Base-by-base conservation (phyloP, 768 basidiomycete genomes). In the Suillus paluster region DNA sequence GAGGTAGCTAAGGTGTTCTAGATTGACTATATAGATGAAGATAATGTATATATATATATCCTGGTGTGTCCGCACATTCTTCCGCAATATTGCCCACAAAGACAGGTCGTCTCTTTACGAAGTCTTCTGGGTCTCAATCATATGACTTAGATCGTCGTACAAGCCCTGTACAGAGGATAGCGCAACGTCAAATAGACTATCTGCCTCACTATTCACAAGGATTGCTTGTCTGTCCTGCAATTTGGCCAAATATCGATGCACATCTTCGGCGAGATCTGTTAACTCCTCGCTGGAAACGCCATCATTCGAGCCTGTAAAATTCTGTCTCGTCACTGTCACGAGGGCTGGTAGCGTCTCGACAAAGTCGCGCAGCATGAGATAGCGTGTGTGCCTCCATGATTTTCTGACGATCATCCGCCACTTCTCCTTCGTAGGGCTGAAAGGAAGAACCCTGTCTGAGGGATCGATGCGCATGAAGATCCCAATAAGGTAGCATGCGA, bases 361-460 rank as follows among this genome's bases (percentile, higher is more conserved):
- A 7, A 9, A 10, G 42, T n/a, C 2, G 1, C 9, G 5, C 1
- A 1, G 3, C 39, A 17, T 5, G 5, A 5, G 7, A 17, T 7
- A 2, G 15, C 1, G 6, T 4, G 1, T 17, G 4, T 17, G 1
- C 6, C 5, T 10, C 42, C 42, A 44, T 44, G 8, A 6, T 21
- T 5, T 9, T 8, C 19, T 44, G 8, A 44, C 9, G 19, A 44
- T 6, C 19, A 8, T 44, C 42, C 8, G 9, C n/a, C 7, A 21
- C 42, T 3, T 21, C 11, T 52, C 7, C 12, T n/a, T 3, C 11
- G 27, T 17, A n/a, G 49, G 11, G 19, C 5, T 8, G 7, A 33
- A 19, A 19, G 19, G 8, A 10, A n/a, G 19, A 44, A 17, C 39
- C 39, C 21, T n/a, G 42, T 21, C 42, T 19, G n/a, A 11, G 8